phyloP scores from a whole-genome alignment of 495 filamentous ascomycete genomes.

The Articulospora tetracladia region DNA sequence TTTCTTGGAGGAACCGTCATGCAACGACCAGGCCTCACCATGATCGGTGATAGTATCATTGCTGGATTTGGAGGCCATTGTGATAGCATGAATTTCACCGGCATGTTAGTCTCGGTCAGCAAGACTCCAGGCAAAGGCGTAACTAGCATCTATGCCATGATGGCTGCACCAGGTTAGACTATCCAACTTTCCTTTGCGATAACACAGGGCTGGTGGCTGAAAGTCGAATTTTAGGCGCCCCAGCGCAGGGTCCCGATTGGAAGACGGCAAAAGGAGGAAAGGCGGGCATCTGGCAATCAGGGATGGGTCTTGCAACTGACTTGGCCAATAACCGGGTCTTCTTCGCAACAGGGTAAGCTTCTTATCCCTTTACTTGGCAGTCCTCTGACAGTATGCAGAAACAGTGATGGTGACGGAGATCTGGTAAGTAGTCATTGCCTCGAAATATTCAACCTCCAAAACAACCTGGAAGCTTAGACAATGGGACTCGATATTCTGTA shows the following conservation, averaged over 20 bases:
- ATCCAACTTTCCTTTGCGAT: not conserved
- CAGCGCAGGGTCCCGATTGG: slow-evolving; percentile 24
- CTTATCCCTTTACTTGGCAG: slow-evolving; percentile 13
- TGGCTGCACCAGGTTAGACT: not conserved
- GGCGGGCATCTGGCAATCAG: slow-evolving; percentile 40
- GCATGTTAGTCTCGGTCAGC: slow-evolving; percentile 32
- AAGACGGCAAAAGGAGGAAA: slow-evolving; percentile 27
- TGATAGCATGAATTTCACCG: slow-evolving; percentile 42
- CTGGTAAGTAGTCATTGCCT: not conserved
- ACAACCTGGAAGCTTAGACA: too few species aligned
- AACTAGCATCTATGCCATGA: slow-evolving; percentile 1
- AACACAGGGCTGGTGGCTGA: not conserved
- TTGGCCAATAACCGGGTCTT: slow-evolving; percentile 30
- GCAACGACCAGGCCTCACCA: slow-evolving; percentile 32
- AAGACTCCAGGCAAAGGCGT: slow-evolving; percentile 23
- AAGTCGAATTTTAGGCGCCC: slow-evolving; percentile 10
- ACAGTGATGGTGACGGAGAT: not conserved
- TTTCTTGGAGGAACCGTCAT: slow-evolving; percentile 20
- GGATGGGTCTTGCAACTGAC: slow-evolving; percentile 35
- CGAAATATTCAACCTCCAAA: too few species aligned
- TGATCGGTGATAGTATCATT: slow-evolving; percentile 30
- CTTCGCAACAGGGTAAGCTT: slow-evolving; percentile 31
- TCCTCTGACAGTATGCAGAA: not conserved
- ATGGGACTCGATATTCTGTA: too few species aligned
- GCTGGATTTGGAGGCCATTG: slow-evolving; percentile 41